A percentile compares a stretch with the other conserved stretches of the same genome.
phyloP scores from a whole-genome alignment of 1,139 yeast species.

The Hemisphaericaspora xylofermentans region DNA sequence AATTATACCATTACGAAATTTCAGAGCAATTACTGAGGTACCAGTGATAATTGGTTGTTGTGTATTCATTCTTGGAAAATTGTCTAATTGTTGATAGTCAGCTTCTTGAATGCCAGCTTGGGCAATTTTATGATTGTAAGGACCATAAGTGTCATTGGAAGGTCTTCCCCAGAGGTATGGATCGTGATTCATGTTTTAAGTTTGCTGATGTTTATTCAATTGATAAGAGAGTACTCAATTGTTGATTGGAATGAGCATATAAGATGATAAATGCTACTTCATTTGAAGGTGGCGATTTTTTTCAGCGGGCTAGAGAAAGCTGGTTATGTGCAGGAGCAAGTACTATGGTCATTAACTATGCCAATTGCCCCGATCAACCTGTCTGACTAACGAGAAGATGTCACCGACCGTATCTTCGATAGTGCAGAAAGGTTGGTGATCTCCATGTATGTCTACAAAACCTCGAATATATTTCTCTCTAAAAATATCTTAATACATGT shows the following conservation, averaged over 20 bases:
- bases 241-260: too few relatives aligned
- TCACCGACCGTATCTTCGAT: too few relatives aligned
- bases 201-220: not conserved
- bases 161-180: constrained; percentile 97
- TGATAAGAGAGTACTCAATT: too few relatives aligned
- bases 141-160: constrained; percentile 73
- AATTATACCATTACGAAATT: constrained; percentile 85
- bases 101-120: constrained; percentile 34
- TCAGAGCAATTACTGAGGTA: constrained; percentile 89
- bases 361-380: too few relatives aligned
- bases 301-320: not conserved
- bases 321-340: not conserved
- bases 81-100: constrained; percentile 21
- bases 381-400: too few relatives aligned
- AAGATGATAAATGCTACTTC: too few relatives aligned
- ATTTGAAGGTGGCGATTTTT: constrained; percentile 1
- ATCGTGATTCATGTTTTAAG: constrained; percentile 77
- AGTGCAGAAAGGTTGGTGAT: too few relatives aligned
- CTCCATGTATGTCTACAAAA: too few relatives aligned
- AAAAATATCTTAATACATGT: not conserved
- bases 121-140: constrained; percentile 72
- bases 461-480: too few relatives aligned
- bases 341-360: too few relatives aligned
- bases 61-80: constrained; percentile 77
- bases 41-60: constrained; percentile 96